A percentile compares a stretch with the other conserved stretches of the same genome.
Evolutionary conservation across 805 yeast genomes (phyloP).

Genomic region (Kluyveromyces siamensis): DNA sequence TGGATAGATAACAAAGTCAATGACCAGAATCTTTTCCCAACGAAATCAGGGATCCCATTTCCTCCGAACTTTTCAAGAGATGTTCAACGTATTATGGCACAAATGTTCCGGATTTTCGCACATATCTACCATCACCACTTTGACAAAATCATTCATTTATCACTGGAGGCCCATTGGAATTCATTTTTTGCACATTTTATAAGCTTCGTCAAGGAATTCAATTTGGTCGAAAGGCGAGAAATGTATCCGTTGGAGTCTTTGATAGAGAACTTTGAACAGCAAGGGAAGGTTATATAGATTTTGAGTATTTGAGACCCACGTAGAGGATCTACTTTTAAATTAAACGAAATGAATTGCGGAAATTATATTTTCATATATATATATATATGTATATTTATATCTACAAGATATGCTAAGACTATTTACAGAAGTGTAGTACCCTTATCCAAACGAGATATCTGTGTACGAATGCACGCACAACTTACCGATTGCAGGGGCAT

Average conservation of each 20-base stretch:
- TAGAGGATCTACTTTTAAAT: no score
- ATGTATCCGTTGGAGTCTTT: conserved; percentile 68
- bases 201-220: conserved; percentile 78
- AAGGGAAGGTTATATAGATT: conserved; percentile 60
- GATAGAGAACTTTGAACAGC: conserved; percentile 71
- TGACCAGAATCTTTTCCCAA: conserved; percentile 87
- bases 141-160: conserved; percentile 83
- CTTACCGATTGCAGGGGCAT: neutral
- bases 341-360: neutral
- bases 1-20: conserved; percentile 85
- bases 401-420: neutral
- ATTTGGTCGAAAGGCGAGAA: conserved; percentile 69
- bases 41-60: conserved; percentile 79
- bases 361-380: neutral
- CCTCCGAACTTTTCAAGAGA: conserved; percentile 79
- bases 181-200: conserved; percentile 93
- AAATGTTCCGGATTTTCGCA: conserved; percentile 93
- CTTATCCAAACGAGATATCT: neutral
- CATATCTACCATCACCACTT: conserved; percentile 92
- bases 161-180: conserved; percentile 96
- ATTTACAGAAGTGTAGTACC: neutral
- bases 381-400: no score
- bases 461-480: neutral
- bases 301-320: no score
- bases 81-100: conserved; percentile 78